Base-by-base conservation (phyloP, 371 early-diverging fungal species). In the Circinella umbellata region DNA sequence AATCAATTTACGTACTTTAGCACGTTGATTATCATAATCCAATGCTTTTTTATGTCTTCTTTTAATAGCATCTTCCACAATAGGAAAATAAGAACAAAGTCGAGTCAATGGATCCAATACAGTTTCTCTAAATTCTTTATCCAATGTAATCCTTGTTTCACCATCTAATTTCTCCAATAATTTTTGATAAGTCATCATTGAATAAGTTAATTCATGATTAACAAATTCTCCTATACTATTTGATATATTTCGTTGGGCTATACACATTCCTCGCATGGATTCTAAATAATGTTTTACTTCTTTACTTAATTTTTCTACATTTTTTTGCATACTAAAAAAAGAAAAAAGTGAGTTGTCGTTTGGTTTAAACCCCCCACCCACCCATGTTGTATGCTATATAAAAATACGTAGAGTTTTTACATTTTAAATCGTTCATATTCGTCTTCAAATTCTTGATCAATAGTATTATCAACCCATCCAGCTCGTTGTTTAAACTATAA, bases 241-340 rank as follows among this genome's bases (percentile, higher is more conserved):
- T 1, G 92, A 89, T 53, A 93, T 91, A 42, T 83, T 80, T 36
- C 82, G 71, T 69, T 95, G 93, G 11, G 94, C 84, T 34, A 79
- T 74, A 1, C 90, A 87, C 87, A 93, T 38, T 82, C 90, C 88
- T 74, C 91, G 71, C 20, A 96, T 82, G 38, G 95, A 85, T 71
- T 92, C 89, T 48, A 94, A 83, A 73, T 95, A 97, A 46, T 93
- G 92, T 76, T 92, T 93, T 17, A 97, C 89, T 75, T 97, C 94
- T 63, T 89, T 92, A 70, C 93, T 87, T 9, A 97, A 81, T 53
- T 84, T 88, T 72, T 95, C 92, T 4, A 90, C 84, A 53, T 95
- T 94, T 38, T 81, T 73, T 74, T 96, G 95, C 59, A 95, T 82
- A 47, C 95, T 96, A 75, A 49, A 49, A 59, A 61, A 36, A 27